phyloP scores from a whole-genome alignment of 495 filamentous ascomycete species.

The Podospora australis region DNA sequence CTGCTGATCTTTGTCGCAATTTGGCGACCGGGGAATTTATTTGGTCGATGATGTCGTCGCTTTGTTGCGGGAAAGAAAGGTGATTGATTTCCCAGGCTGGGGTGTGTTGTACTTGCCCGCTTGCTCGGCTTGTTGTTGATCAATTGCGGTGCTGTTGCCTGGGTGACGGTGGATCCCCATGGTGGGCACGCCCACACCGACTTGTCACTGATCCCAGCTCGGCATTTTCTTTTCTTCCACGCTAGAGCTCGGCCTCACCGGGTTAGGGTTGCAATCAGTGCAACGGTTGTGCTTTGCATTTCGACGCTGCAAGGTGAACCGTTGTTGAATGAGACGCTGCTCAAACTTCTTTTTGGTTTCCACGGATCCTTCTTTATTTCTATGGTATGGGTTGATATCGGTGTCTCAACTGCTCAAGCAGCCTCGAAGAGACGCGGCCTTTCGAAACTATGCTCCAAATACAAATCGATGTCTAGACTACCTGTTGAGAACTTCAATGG shows the following conservation, averaged over 20 bases:
- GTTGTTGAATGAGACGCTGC: no score
- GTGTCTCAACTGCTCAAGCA: no score
- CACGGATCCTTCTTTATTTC: no score
- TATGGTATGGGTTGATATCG: no score
- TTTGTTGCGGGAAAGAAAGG: neutral
- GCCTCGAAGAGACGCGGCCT: no score
- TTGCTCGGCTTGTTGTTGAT: slow-evolving; percentile 22
- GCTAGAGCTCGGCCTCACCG: neutral
- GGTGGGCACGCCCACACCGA: neutral
- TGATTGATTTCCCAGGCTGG: neutral
- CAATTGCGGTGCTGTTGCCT: slow-evolving; percentile 21
- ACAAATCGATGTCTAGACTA: no score
- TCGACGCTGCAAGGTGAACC: no score
- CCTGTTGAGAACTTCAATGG: no score
- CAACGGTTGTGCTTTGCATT: no score
- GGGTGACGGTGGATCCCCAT: slow-evolving; percentile 9
- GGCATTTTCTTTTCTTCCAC: neutral
- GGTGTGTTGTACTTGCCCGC: slow-evolving; percentile 11
- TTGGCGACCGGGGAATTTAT: no score
- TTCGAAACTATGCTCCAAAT: no score
- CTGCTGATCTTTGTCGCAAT: neutral
- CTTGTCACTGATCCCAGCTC: neutral
- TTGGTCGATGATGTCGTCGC: slow-evolving; percentile 1
- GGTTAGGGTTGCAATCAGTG: neutral
- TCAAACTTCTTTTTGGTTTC: no score